These are phyloP conservation scores for Nothophoma quercina DNA, from an alignment of 2,329 filamentous ascomycete species.

Conservation along the genomic window DNA sequence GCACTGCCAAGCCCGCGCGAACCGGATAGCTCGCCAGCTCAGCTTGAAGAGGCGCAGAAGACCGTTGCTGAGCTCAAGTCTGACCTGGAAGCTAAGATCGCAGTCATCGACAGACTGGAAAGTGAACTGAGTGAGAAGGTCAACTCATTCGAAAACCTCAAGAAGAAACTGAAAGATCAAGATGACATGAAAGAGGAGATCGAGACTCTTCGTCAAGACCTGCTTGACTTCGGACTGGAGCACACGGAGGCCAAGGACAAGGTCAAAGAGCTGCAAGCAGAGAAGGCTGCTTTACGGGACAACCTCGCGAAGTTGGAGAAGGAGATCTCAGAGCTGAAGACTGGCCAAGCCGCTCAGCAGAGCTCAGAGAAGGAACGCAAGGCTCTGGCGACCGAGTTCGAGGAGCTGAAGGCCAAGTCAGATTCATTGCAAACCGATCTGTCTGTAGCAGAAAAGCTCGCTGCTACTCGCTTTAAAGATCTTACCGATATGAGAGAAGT, in stretches of 20 bases:
- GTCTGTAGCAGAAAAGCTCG: conserved; percentile 83
- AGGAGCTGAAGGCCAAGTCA: conserved; percentile 75
- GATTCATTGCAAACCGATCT: conserved; percentile 80
- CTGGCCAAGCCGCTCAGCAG: conserved; percentile 55
- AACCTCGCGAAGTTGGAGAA: conserved; percentile 74
- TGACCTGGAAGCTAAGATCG: conserved; percentile 47
- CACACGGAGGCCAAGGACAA: conserved; percentile 84
- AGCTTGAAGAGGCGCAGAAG: conserved; percentile 41
- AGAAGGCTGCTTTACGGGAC: conserved; percentile 71
- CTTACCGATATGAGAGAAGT: conserved; percentile 80
- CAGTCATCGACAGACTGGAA: conserved; percentile 42
- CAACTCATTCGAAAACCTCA: conserved; percentile 73
- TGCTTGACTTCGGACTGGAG: conserved; percentile 80
- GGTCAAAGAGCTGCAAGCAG: conserved; percentile 71
- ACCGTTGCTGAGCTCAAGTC: conserved; percentile 41
- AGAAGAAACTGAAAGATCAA: conserved; percentile 74
- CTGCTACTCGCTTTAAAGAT: conserved; percentile 87
- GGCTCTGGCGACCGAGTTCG: conserved; percentile 69
- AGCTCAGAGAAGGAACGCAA: conserved; percentile 61
- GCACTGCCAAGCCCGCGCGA: conserved; percentile 43
- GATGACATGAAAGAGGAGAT: conserved; percentile 86
- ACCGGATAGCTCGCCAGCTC: conserved; percentile 54
- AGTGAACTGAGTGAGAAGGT: conserved; percentile 63
- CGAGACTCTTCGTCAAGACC: conserved; percentile 79
- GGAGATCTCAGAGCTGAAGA: conserved; percentile 68